These are phyloP conservation scores for Achlya hypogyna DNA, from an alignment of 352 stramenopile genomes.

Conservation along the genomic window DNA sequence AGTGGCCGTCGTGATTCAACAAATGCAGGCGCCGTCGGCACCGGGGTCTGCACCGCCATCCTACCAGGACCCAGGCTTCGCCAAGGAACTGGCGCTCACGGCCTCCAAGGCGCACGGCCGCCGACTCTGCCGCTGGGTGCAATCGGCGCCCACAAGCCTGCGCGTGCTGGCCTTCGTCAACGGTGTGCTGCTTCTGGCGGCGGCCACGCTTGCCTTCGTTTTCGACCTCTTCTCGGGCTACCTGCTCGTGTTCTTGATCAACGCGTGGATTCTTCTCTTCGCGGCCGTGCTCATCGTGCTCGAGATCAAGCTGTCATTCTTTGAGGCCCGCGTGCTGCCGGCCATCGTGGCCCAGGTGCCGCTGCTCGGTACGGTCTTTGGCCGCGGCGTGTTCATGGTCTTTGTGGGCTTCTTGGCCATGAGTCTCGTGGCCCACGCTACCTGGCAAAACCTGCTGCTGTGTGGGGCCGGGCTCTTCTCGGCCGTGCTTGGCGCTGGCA, in stretches of 20 bases:
- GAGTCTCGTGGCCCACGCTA: slow-evolving; percentile 3
- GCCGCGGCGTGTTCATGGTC: slow-evolving; percentile 12
- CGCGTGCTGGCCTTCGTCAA: slow-evolving; percentile 11
- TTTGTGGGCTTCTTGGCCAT: slow-evolving; percentile 7
- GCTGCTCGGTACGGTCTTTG: background rate
- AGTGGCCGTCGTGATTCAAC: background rate
- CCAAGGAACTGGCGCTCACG: slow-evolving; percentile 4
- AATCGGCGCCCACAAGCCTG: slow-evolving; percentile 8
- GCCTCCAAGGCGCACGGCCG: slow-evolving; percentile 15
- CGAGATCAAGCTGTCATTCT: slow-evolving; percentile 13
- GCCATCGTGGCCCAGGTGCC: background rate
- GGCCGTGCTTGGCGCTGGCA: background rate
- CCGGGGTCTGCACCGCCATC: background rate
- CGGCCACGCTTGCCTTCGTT: background rate
- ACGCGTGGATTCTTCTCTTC: slow-evolving; percentile 15
- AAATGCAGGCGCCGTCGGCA: background rate
- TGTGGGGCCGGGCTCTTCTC: slow-evolving; percentile 4
- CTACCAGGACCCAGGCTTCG: background rate
- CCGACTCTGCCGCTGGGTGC: slow-evolving; percentile 12
- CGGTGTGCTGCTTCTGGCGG: background rate
- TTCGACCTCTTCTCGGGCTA: slow-evolving; percentile 11
- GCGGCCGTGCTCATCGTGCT: slow-evolving; percentile 3
- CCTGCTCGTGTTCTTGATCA: slow-evolving; percentile 3
- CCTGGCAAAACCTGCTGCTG: slow-evolving; percentile 16
- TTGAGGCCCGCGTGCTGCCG: slow-evolving; percentile 1